phyloP scores from a whole-genome alignment of 305 asterid genomes.

The Fraxinus angustifolia region DNA sequence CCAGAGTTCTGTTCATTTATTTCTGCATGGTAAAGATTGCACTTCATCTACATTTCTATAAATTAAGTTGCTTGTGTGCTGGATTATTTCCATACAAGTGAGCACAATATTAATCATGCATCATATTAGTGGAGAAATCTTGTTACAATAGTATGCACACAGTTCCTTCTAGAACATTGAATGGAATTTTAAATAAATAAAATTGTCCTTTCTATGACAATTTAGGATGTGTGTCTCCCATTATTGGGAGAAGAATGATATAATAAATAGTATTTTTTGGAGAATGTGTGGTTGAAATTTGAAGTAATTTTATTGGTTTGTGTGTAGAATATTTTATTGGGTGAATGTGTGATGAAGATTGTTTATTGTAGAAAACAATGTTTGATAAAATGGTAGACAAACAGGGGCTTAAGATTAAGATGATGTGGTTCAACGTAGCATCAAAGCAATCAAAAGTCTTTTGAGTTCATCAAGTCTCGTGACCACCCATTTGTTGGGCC shows the following conservation, averaged over 20 bases:
- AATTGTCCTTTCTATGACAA: background rate
- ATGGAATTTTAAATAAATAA: background rate
- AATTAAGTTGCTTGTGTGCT: background rate
- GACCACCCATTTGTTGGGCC: background rate
- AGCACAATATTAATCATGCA: background rate
- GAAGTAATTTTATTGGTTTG: too few species aligned
- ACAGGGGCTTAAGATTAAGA: background rate
- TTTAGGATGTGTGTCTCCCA: background rate
- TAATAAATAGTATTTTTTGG: too few species aligned
- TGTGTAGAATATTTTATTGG: too few species aligned
- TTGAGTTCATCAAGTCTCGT: background rate
- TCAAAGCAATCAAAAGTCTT: background rate
- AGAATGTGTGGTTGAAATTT: too few species aligned
- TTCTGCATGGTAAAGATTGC: constrained; percentile 65
- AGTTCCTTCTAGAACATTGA: background rate
- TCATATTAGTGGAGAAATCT: background rate
- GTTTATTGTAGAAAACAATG: too few species aligned
- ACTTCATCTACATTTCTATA: constrained; percentile 6
- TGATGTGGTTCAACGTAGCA: background rate
- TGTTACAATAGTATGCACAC: background rate
- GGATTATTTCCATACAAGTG: background rate
- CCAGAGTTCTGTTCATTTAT: constrained; percentile 90
- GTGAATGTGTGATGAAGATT: too few species aligned
- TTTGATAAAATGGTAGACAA: too few species aligned
- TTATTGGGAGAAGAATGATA: too few species aligned